Base-by-base conservation (phyloP, 2,329 filamentous ascomycete species). In the Anthostomella pinea region DNA sequence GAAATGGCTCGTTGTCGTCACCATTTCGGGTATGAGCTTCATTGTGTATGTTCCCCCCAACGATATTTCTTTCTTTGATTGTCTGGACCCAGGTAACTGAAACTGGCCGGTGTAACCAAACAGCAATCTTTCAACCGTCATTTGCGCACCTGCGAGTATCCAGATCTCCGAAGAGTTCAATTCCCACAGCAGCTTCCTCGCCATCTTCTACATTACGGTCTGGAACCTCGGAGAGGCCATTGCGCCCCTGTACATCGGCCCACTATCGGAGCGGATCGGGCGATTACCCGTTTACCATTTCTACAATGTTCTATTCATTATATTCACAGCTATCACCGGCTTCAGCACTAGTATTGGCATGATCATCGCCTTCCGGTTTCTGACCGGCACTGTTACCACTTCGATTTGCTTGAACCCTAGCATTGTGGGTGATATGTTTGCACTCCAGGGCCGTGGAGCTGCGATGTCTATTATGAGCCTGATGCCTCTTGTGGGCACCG, bases 261-360 rank as follows among this genome's bases (percentile, higher is more conserved):
- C 33, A 15, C 26, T 36, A 21, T 36, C 33, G 5, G 33, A 36
- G 33, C 33, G 33, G n/a, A 29, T 36, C 25, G 33, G 33, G 11
- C 18, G 32, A 23, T 13, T 34, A 8, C 32, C 32, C 5, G 32
- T 34, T 11, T 34, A 11, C 9, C 32, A 34, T 23, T 26, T 17
- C 13, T 34, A 26, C 9, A 34, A 34, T 14, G 32, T 16, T n/a
- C 18, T 36, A 30, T 36, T 24, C 22, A 22, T 34, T 11, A 18
- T 34, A 22, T 34, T 34, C 23, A 34, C 32, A 8, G 13, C 27
- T 7, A 24, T 25, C 4, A 25, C 24, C 9, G 33, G 33, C 13
- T 36, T 36, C 14, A 36, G 33, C 20, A 36, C 6, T 9, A 36
- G 19, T 25, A 29, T 36, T 8, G 17, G 11, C 19, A 11, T 27